Conservation (phyloP, 306 rosid genomes). For the Castanospermum australe region DNA sequence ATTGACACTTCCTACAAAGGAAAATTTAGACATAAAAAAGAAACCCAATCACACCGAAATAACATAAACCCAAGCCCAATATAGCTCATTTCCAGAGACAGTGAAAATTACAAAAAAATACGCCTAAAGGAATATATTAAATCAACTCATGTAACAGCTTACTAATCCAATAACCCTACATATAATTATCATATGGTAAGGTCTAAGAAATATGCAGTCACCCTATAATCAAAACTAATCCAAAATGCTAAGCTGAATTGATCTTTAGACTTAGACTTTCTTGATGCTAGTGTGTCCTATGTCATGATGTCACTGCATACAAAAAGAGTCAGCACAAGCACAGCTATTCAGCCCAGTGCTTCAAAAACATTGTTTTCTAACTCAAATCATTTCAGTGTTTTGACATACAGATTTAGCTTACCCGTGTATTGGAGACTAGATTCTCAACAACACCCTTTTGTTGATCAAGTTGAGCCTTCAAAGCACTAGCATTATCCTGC, state of each 20-base stretch:
- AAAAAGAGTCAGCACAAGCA: background rate
- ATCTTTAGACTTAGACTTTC: background rate
- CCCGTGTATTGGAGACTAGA: constrained; percentile 93
- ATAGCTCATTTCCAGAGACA: background rate
- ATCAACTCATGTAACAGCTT: constrained; percentile 6
- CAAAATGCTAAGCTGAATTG: background rate
- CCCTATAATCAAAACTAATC: constrained; percentile 13
- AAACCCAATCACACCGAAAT: background rate
- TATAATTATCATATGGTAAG: constrained; percentile 5
- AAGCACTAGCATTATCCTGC: constrained; percentile 92
- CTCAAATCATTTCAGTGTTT: background rate
- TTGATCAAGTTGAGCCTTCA: constrained; percentile 95
- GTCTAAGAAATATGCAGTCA: background rate
- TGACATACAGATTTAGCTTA: constrained; percentile 33
- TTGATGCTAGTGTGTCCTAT: background rate
- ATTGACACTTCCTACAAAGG: constrained; percentile 11
- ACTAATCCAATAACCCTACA: background rate
- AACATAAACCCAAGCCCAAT: background rate
- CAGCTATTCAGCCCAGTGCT: background rate
- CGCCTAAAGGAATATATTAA: background rate
- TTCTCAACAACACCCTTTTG: constrained; percentile 91
- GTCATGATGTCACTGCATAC: background rate
- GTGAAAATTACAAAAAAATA: background rate
- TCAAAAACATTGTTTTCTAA: background rate
- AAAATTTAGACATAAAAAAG: background rate